Evolutionary conservation across 495 filamentous ascomycete genomes (phyloP), one percentile per base, ranked within the genome.

Genomic region (Penicillium cinerascens): DNA sequence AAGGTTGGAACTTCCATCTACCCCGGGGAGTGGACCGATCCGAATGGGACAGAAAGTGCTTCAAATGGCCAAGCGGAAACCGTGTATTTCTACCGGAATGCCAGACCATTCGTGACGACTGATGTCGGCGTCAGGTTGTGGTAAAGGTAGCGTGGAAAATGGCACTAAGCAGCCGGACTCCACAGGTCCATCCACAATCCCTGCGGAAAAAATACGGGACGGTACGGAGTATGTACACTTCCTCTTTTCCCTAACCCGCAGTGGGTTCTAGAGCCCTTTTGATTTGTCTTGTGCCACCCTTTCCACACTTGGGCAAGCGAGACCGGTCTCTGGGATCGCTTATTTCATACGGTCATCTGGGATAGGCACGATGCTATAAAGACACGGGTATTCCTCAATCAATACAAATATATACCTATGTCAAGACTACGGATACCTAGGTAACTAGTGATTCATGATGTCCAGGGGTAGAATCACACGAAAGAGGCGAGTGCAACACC

Each of bases 141-240:
- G 57, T 56, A 49, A 56, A 60, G 18, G 44, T 48, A 59, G 48
- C 42, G 53, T 57, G 54, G 54, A 37, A 50, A 59, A 55, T 16
- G 57, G 55, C 59, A 55, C 55, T 62, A 55, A 44, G 29, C 44
- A 9, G 35, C 49, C 38, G 25, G 55, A 50, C 55, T 53, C 54
- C 58, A 57, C 49, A 47, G 21, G 47, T 48, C 47, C 44, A 52
- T 52, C 59, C 55, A 61, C 51, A 51, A 61, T 61, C 55, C 54
- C 54, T 61, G 59, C 51, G 41, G 42, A 47, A 40, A 55, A 21
- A 40, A 52, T 43, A 42, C 43, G 17, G 39, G 52, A 54, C 27
- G 48, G 25, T 20, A 40, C 9, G 47, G 25, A 23, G 22, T 3
- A 23, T 36, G 37, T 47, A 47, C 37, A 17, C 16, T 41, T 21